These are phyloP conservation scores for Ailanthus altissimus DNA, from an alignment of 345 rosid genomes.

Conservation along the genomic window DNA sequence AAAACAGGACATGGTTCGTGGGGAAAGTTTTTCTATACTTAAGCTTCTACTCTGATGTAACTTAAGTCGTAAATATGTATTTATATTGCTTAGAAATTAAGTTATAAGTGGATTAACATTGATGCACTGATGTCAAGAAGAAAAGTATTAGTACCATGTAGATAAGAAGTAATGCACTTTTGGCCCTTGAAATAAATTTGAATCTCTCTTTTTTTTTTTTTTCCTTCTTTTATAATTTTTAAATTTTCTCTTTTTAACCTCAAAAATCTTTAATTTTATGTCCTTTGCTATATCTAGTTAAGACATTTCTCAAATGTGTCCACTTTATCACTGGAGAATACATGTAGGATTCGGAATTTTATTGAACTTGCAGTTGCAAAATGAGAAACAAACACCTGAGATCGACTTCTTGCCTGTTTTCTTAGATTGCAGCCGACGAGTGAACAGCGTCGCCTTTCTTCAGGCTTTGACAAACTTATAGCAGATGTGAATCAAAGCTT, in stretches of 20 bases:
- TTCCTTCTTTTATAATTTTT: too few species aligned
- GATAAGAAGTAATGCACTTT: not conserved
- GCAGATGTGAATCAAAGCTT: slow-evolving; percentile 14
- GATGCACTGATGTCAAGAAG: not conserved
- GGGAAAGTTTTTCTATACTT: too few species aligned
- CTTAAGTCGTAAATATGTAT: not conserved
- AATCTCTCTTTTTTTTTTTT: too few species aligned
- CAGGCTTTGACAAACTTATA: slow-evolving; percentile 24
- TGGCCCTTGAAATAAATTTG: not conserved
- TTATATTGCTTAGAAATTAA: not conserved
- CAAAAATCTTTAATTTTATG: too few species aligned
- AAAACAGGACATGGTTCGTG: too few species aligned
- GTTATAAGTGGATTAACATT: not conserved
- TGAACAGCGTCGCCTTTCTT: slow-evolving; percentile 11
- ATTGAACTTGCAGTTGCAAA: not conserved
- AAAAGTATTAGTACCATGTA: not conserved
- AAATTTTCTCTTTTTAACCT: too few species aligned
- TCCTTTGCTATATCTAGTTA: not conserved
- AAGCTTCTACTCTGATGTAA: too few species aligned
- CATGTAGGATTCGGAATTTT: not conserved
- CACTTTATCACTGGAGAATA: not conserved
- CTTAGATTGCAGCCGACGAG: slow-evolving; percentile 14
- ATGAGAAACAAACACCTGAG: not conserved
- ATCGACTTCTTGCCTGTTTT: not conserved
- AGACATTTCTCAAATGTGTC: too few species aligned